Evolutionary conservation across 495 filamentous ascomycete species (phyloP), one percentile per base, ranked within the genome.

Genomic region (Antarctomyces pellizariae): DNA sequence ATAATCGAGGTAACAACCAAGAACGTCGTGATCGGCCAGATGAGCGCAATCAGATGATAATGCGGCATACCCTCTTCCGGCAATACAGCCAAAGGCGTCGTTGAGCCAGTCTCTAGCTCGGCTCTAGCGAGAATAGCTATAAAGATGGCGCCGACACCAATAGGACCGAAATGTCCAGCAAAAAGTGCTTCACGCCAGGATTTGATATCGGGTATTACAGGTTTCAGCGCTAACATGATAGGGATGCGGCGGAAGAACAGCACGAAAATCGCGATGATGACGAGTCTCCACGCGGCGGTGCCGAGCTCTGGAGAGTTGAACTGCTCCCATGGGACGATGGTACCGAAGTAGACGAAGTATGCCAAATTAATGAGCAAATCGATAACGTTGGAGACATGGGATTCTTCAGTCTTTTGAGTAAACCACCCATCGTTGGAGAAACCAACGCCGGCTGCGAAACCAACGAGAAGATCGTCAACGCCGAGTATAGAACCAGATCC

Each of bases 391-490:
- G 86, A 93, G 13, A 99, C 89, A 44, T 93, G 84, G 1, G 89
- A 78, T 41, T 99, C 89, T 43, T 99, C 89, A 0, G 89, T 99
- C 56, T 93, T 92, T 43, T 93, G 75, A 7, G 74, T 77, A 43
- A 95, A 99, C 89, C 89, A 99, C 29, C 89, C 89, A 44, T 95
- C 89, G 43, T 99, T 95, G 37, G 79, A 90, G 56, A 99, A 99
- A 13, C 86, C 89, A 13, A 95, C 84, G 30, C 89, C 89, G 22
- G 74, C 76, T 10, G 82, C 67, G 41, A 99, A 99, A 20, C 89
- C 89, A 21, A 99, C 79, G 14, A 99, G 63, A n/a, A 99, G 54
- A 43, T 99, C 89, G 48, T 99, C 89, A 35, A 89, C 67, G 26
- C 89, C 89, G 15, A 99, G 53, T 22, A 89, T 66, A 48, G 78